Conservation (phyloP, 306 rosid species). For the Vigna nakashimae region DNA sequence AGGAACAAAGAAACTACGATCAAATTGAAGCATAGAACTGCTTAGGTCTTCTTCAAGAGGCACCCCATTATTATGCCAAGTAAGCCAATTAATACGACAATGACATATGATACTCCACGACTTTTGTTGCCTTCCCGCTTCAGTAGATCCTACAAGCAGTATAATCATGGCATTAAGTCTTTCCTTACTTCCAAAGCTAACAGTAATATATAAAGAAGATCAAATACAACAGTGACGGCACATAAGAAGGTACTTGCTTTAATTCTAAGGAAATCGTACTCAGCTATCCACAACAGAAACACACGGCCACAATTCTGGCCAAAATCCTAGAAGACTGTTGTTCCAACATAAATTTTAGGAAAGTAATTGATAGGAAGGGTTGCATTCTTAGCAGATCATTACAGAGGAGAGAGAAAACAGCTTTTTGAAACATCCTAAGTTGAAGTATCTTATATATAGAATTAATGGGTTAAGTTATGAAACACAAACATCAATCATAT, state of each 20-base stretch:
- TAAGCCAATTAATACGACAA: constrained; percentile 68
- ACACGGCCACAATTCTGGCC: background rate
- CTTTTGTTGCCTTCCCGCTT: constrained; percentile 70
- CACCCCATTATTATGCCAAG: constrained; percentile 80
- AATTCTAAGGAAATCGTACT: constrained; percentile 26
- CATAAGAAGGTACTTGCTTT: constrained; percentile 7
- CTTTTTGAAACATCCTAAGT: background rate
- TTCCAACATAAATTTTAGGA: constrained; percentile 2
- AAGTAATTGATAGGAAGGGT: constrained; percentile 11
- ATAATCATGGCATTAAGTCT: constrained; percentile 27
- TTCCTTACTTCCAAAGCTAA: constrained; percentile 25
- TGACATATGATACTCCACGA: constrained; percentile 65
- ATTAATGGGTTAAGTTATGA: constrained; percentile 23
- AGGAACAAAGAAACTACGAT: constrained; percentile 48
- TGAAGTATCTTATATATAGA: background rate
- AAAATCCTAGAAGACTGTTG: constrained; percentile 6
- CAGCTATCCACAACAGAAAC: background rate
- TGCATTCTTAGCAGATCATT: background rate
- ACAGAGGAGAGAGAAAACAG: background rate
- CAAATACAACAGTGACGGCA: background rate
- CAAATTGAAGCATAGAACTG: constrained; percentile 27
- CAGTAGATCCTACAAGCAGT: constrained; percentile 76
- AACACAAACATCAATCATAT: constrained; percentile 11
- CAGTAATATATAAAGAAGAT: background rate
- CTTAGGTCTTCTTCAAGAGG: constrained; percentile 71